These are phyloP conservation scores for Paramyrothecium sp. DNA, from an alignment of 2,329 filamentous ascomycete species.

Conservation along the genomic window DNA sequence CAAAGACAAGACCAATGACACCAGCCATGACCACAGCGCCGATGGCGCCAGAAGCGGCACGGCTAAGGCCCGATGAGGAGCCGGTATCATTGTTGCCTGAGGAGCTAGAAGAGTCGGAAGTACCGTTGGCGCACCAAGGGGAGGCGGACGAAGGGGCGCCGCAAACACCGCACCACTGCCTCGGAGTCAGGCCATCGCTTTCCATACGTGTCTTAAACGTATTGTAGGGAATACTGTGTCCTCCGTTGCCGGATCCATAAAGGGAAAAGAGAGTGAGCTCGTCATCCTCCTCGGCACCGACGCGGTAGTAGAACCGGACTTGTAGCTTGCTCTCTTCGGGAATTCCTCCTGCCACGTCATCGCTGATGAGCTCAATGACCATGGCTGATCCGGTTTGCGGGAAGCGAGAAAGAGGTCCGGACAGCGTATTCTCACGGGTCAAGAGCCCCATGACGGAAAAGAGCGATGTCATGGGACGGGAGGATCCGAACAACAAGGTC, in stretches of 20 bases:
- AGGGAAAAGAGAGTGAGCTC: constrained; percentile 36
- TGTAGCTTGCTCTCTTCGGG: constrained; percentile 33
- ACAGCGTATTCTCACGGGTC: constrained; percentile 49
- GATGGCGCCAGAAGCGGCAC: constrained; percentile 44
- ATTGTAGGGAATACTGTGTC: constrained; percentile 32
- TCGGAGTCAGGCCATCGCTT: constrained; percentile 27
- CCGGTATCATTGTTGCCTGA: not conserved
- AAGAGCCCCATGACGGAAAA: constrained; percentile 48
- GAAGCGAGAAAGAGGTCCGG: constrained; percentile 30
- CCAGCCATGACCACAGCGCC: constrained; percentile 40
- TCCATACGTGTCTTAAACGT: constrained; percentile 37
- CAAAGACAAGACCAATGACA: constrained; percentile 28
- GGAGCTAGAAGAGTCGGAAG: not conserved
- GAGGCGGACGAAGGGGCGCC: constrained; percentile 17
- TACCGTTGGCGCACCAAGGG: constrained; percentile 34
- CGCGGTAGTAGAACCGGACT: constrained; percentile 58
- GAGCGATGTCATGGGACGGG: constrained; percentile 55
- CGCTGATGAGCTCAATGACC: constrained; percentile 63
- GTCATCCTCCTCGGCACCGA: constrained; percentile 36
- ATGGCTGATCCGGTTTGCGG: constrained; percentile 73
- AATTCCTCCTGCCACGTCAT: constrained; percentile 12
- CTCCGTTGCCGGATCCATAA: constrained; percentile 33
- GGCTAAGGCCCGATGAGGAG: constrained; percentile 20
- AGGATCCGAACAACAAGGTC: constrained; percentile 52
- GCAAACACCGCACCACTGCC: constrained; percentile 46